Percentiles rank a stretch among this genome's conserved stretches.
Conservation (phyloP, 164 flowering plant genomes). For the Liquidambar formosana region DNA sequence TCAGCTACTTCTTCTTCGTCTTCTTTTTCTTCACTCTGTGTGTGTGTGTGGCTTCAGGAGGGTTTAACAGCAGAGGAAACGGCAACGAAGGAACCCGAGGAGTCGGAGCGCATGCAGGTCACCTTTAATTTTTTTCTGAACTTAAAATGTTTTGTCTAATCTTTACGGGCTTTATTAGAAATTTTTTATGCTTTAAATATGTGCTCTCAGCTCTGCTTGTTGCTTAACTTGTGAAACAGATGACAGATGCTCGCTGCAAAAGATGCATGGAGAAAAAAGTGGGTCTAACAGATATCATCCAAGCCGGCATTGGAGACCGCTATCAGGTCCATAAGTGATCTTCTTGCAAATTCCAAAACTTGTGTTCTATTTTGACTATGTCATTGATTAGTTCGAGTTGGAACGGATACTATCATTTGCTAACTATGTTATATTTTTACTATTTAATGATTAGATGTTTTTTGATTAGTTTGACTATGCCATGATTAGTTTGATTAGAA, state of each 20-base stretch:
- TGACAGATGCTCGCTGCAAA: slow-evolving; percentile 92
- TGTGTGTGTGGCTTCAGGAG: slow-evolving; percentile 57
- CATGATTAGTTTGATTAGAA: too few relatives aligned
- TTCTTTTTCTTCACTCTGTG: background rate
- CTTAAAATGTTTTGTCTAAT: background rate
- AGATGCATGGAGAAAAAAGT: slow-evolving; percentile 84
- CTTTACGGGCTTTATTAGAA: background rate
- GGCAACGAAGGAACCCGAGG: slow-evolving; percentile 75
- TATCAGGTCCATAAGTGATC: slow-evolving; percentile 60
- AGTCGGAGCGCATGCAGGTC: slow-evolving; percentile 79
- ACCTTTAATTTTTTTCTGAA: background rate
- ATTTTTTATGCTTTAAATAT: background rate
- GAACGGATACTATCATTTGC: too few relatives aligned
- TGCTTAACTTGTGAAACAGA: slow-evolving; percentile 44
- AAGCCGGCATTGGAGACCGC: slow-evolving; percentile 82
- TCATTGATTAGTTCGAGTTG: too few relatives aligned
- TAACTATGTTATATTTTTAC: too few relatives aligned
- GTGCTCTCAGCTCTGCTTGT: background rate
- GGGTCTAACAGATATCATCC: slow-evolving; percentile 76
- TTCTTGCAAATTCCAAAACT: background rate
- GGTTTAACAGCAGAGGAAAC: slow-evolving; percentile 83
- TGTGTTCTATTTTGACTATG: too few relatives aligned
- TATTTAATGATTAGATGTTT: too few relatives aligned
- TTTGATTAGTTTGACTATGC: too few relatives aligned
- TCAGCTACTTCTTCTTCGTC: too few relatives aligned